A percentile compares a stretch with the other conserved stretches of the same genome.
phyloP scores from a whole-genome alignment of 352 stramenopile species.

The Pythium myriotylum region DNA sequence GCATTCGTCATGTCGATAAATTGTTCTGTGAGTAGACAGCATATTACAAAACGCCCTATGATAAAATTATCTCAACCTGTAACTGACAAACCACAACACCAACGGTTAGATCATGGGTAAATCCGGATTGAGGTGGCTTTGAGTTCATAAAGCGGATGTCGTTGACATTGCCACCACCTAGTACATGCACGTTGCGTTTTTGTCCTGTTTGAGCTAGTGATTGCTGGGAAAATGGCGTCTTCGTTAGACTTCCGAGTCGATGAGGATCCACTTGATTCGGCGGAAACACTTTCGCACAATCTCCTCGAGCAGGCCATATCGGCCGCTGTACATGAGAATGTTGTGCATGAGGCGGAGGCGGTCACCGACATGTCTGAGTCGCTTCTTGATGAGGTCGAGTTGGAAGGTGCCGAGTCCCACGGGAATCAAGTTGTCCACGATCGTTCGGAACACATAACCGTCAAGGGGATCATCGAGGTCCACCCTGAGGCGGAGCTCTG shows the following conservation, averaged over 20 bases:
- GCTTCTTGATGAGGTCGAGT: conserved; percentile 89
- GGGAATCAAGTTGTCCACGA: conserved; percentile 88
- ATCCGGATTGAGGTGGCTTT: neutral
- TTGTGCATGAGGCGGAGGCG: conserved; percentile 89
- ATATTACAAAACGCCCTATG: too few relatives aligned
- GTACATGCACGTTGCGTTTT: conserved; percentile 5
- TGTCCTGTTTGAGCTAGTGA: conserved; percentile 3
- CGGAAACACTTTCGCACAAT: conserved; percentile 92
- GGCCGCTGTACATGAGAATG: conserved; percentile 87
- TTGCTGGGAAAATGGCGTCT: neutral
- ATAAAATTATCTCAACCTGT: neutral
- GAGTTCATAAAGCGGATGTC: conserved; percentile 2
- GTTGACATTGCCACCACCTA: conserved; percentile 4
- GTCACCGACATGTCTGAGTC: conserved; percentile 83
- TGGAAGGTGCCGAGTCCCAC: conserved; percentile 78
- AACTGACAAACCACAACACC: neutral
- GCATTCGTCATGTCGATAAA: conserved; percentile 18
- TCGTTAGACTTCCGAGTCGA: conserved; percentile 86
- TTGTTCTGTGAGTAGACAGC: neutral
- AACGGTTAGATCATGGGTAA: neutral
- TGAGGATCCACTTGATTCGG: conserved; percentile 92
- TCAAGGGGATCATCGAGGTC: conserved; percentile 76
- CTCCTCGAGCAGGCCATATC: conserved; percentile 82
- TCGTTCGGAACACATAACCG: conserved; percentile 85
- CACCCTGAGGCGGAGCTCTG: conserved; percentile 71